Conservation (phyloP, 352 stramenopile genomes). For the Pythium monospermum region DNA sequence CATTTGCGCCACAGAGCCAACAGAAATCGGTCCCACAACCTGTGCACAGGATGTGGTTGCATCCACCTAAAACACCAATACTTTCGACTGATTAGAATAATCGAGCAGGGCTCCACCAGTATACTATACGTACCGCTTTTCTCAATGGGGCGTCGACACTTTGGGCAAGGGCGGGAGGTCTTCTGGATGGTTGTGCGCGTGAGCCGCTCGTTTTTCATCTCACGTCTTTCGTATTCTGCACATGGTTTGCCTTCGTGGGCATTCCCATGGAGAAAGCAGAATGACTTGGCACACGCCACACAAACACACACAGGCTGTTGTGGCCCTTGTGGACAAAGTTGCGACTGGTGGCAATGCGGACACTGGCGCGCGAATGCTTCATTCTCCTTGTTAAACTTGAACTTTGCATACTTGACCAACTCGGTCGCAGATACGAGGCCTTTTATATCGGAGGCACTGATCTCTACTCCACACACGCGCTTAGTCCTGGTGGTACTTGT, state of each 20-base stretch:
- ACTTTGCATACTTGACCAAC: conserved; percentile 71
- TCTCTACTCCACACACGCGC: conserved; percentile 27
- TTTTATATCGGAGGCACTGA: conserved; percentile 38
- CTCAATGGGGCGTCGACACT: conserved; percentile 44
- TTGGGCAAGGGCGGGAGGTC: conserved; percentile 47
- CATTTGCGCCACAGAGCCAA: conserved; percentile 45
- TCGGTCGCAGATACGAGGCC: conserved; percentile 35
- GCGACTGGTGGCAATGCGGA: conserved; percentile 48
- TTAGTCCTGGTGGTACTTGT: background rate
- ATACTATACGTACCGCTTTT: conserved; percentile 31
- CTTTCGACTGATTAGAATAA: too few relatives aligned
- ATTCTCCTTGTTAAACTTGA: conserved; percentile 84
- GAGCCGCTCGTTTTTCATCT: conserved; percentile 21
- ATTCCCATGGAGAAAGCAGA: conserved; percentile 87
- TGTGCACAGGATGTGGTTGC: conserved; percentile 58
- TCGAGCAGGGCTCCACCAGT: too few relatives aligned
- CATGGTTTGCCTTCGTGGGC: conserved; percentile 67
- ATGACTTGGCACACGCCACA: conserved; percentile 40
- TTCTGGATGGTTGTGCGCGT: conserved; percentile 29
- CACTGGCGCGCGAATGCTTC: conserved; percentile 54
- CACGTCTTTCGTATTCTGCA: conserved; percentile 39
- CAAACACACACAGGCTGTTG: conserved; percentile 39
- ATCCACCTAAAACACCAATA: conserved; percentile 28
- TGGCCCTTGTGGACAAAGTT: conserved; percentile 43
- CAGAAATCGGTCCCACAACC: conserved; percentile 54